phyloP scores from a whole-genome alignment of 2,329 filamentous ascomycete genomes.

The Tolypocladium pustulatum region DNA sequence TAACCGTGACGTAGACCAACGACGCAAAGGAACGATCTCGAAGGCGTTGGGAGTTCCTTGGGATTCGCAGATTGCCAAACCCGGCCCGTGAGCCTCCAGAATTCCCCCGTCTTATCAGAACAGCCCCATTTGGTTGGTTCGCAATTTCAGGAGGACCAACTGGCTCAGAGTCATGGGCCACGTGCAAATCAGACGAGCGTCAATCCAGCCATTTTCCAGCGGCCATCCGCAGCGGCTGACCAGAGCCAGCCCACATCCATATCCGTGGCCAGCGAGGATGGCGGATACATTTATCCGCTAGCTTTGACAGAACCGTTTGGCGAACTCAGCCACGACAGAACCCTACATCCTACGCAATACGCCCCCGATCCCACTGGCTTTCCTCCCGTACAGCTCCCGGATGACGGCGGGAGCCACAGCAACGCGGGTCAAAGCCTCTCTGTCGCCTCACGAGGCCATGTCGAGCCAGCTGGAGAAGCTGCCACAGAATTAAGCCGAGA shows the following conservation, averaged over 20 bases:
- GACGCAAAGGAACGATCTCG: background rate
- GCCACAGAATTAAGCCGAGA: background rate
- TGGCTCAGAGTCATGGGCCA: background rate
- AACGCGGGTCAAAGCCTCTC: background rate
- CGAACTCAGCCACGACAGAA: background rate
- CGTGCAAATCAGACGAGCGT: background rate
- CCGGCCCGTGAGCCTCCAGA: conserved; percentile 5
- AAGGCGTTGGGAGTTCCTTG: conserved; percentile 15
- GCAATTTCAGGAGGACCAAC: background rate
- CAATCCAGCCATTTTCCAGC: background rate
- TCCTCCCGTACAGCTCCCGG: background rate
- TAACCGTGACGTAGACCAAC: background rate
- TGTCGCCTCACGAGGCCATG: background rate
- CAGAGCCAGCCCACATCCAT: background rate
- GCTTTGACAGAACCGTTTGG: background rate
- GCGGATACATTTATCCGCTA: background rate
- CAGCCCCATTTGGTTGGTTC: background rate
- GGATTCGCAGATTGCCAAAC: conserved; percentile 9
- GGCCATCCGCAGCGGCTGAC: background rate
- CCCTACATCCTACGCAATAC: background rate
- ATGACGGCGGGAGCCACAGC: background rate
- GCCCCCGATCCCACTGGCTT: background rate
- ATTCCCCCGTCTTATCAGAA: conserved; percentile 4
- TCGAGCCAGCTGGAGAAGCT: background rate
- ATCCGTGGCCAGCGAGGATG: background rate